phyloP scores from a whole-genome alignment of 2,329 filamentous ascomycete species.

The Kalmusia sp. region DNA sequence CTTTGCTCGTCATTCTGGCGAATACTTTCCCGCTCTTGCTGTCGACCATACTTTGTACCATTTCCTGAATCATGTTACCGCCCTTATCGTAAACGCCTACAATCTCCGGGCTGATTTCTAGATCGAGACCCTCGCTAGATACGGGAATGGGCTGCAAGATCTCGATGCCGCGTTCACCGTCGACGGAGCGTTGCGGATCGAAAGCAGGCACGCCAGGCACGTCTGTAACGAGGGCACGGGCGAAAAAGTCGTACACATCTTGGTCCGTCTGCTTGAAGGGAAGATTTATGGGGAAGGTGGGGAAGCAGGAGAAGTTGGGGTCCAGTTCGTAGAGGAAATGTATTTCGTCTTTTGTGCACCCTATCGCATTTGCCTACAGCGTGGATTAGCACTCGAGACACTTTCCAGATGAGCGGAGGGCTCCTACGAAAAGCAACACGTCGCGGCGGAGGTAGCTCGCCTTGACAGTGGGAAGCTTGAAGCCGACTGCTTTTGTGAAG shows the following conservation, averaged over 20 bases:
- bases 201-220: constrained; percentile 52
- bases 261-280: constrained; percentile 55
- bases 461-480: constrained; percentile 48
- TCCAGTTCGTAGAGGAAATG: constrained; percentile 57
- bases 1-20: constrained; percentile 48
- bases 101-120: constrained; percentile 51
- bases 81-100: constrained; percentile 57
- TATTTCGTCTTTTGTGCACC: constrained; percentile 47
- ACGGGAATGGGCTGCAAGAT: constrained; percentile 48
- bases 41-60: constrained; percentile 50
- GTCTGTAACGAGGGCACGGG: constrained; percentile 40
- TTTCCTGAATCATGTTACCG: constrained; percentile 51
- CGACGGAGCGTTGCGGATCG: constrained; percentile 51
- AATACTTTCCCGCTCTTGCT: constrained; percentile 48
- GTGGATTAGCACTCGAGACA: neutral
- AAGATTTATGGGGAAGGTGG: constrained; percentile 57
- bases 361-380: constrained; percentile 49
- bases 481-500: constrained; percentile 49
- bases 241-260: constrained; percentile 54
- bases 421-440: constrained; percentile 50
- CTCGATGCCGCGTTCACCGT: constrained; percentile 52
- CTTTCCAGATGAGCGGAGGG: neutral
- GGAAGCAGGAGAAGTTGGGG: constrained; percentile 54
- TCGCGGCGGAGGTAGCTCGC: constrained; percentile 54
- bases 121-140: constrained; percentile 44